A percentile compares a stretch with the other conserved stretches of the same genome.
Evolutionary conservation across 768 basidiomycete species (phyloP).

Genomic region (Lactarius evosmus): DNA sequence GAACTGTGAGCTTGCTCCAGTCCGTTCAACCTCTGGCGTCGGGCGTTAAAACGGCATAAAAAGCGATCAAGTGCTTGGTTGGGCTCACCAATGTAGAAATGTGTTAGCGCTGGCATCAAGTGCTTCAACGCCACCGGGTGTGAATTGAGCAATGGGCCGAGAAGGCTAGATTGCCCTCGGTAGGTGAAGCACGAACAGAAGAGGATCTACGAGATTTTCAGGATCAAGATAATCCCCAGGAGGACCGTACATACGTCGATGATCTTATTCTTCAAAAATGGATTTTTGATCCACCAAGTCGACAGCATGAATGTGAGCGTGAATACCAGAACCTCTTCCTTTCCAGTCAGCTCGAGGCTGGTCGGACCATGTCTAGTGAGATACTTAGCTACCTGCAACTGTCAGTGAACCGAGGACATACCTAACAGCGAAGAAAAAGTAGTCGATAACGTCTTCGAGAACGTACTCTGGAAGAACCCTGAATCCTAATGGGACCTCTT

Average conservation of each 20-base stretch:
- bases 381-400: not conserved
- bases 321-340: slow-evolving; percentile 83
- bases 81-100: slow-evolving; percentile 86
- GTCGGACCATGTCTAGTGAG: slow-evolving; percentile 58
- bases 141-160: slow-evolving; percentile 79
- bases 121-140: slow-evolving; percentile 84
- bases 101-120: slow-evolving; percentile 86
- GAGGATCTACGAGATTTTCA: slow-evolving; percentile 48
- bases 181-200: slow-evolving; percentile 65
- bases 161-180: slow-evolving; percentile 69
- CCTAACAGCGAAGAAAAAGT: slow-evolving; percentile 80
- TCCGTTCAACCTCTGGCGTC: slow-evolving; percentile 86
- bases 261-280: slow-evolving; percentile 94
- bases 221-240: not conserved
- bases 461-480: slow-evolving; percentile 90
- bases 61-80: too few relatives aligned
- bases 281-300: slow-evolving; percentile 98
- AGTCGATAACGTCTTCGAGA: slow-evolving; percentile 90
- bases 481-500: slow-evolving; percentile 82
- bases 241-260: slow-evolving; percentile 62
- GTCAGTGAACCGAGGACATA: slow-evolving; percentile 37
- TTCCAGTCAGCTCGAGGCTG: slow-evolving; percentile 79
- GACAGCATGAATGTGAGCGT: slow-evolving; percentile 87
- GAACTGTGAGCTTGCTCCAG: slow-evolving; percentile 96
- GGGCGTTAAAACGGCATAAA: slow-evolving; percentile 5